Evolutionary conservation across 305 asterid species (phyloP).

Genomic region (Ajuga reptans): DNA sequence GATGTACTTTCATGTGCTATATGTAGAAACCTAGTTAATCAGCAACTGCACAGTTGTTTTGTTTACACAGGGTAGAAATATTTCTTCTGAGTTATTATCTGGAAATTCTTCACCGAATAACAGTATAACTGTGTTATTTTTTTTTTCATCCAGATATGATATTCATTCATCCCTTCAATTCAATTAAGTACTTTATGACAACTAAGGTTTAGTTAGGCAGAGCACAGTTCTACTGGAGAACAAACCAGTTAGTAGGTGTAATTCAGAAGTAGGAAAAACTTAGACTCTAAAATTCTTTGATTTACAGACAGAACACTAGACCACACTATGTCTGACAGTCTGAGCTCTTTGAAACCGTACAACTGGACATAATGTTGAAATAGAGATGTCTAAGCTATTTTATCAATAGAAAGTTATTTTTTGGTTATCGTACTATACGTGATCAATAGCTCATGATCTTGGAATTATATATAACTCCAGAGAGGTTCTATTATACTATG

Average conservation of each 20-base stretch:
- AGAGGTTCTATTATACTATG: background rate
- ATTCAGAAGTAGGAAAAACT: background rate
- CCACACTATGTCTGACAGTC: background rate
- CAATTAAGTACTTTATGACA: background rate
- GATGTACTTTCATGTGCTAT: background rate
- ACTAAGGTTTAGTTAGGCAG: background rate
- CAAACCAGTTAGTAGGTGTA: background rate
- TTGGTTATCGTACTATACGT: background rate
- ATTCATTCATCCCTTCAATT: background rate
- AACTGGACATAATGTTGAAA: background rate
- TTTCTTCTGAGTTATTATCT: background rate
- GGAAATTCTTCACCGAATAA: background rate
- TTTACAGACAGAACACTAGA: background rate
- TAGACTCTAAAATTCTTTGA: background rate
- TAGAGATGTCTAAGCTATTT: background rate
- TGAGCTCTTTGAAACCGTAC: background rate
- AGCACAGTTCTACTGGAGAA: background rate
- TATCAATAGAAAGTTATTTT: background rate
- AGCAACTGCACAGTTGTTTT: background rate
- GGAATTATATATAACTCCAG: background rate
- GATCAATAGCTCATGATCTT: background rate
- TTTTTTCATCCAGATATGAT: background rate
- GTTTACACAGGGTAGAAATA: background rate
- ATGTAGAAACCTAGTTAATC: background rate
- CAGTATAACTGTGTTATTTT: background rate